Percentiles rank a stretch among this genome's conserved stretches.
These are phyloP conservation scores for Debaryomyces singareniensis DNA, from an alignment of 1,139 yeast genomes.

Conservation along the genomic window DNA sequence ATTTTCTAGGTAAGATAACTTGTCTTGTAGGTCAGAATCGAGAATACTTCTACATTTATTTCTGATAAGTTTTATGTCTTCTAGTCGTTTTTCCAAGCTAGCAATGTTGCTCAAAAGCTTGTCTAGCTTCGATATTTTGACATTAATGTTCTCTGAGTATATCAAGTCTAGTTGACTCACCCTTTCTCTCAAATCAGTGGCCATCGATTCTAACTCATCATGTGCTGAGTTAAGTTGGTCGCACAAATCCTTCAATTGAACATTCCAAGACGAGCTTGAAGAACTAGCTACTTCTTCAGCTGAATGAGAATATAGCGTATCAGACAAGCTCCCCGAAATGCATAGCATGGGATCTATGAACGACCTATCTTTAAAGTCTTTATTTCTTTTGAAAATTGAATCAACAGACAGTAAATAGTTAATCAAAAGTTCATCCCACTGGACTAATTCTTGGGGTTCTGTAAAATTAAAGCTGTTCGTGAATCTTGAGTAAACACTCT, in stretches of 20 bases:
- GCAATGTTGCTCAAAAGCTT: slow-evolving; percentile 21
- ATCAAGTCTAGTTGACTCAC: slow-evolving; percentile 13
- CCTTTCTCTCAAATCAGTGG: slow-evolving; percentile 10
- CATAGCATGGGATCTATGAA: background rate
- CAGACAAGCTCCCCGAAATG: background rate
- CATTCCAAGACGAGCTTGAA: background rate
- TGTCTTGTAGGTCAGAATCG: slow-evolving; percentile 21
- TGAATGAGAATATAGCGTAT: background rate
- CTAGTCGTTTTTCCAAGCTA: slow-evolving; percentile 23
- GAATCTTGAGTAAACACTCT: background rate
- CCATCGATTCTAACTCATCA: slow-evolving; percentile 8
- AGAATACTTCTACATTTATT: slow-evolving; percentile 21
- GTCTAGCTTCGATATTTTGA: slow-evolving; percentile 22
- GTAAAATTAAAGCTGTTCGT: background rate
- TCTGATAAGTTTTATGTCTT: slow-evolving; percentile 17
- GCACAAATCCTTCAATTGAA: slow-evolving; percentile 9
- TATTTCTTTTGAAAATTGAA: background rate
- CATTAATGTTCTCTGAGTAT: slow-evolving; percentile 22
- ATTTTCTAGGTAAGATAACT: slow-evolving; percentile 27
- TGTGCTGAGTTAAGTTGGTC: slow-evolving; percentile 7
- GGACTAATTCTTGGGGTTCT: background rate
- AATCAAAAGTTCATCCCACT: background rate
- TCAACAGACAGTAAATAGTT: background rate
- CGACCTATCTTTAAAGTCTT: background rate
- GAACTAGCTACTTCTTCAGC: background rate